Conservation (phyloP, 805 yeast genomes). For the Ogataea wickerhamii region DNA sequence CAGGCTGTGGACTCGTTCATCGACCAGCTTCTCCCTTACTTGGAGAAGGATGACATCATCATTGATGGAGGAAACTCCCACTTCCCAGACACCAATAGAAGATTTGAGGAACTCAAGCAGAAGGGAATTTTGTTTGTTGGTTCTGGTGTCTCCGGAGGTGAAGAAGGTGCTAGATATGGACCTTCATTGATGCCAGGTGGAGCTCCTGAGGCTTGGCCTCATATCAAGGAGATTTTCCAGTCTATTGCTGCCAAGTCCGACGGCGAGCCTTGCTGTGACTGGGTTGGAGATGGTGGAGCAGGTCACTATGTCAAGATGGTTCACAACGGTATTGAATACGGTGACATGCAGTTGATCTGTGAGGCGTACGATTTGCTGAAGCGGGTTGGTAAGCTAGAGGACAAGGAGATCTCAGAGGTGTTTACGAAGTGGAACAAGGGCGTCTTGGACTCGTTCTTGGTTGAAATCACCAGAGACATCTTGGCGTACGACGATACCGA, state of each 20-base stretch:
- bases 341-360: constrained; percentile 98
- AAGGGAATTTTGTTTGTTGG: constrained; percentile 94
- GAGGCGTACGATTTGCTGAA: constrained; percentile 97
- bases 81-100: constrained; percentile 98
- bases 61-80: constrained; percentile 99
- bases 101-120: constrained; percentile 80
- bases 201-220: constrained; percentile 97
- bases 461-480: constrained; percentile 96
- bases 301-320: constrained; percentile 99
- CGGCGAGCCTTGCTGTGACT: constrained; percentile 99
- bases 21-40: constrained; percentile 79
- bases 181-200: constrained; percentile 99
- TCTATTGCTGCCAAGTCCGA: constrained; percentile 93
- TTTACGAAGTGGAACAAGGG: constrained; percentile 95
- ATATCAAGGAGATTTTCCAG: constrained; percentile 94
- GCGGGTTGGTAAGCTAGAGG: constrained; percentile 85
- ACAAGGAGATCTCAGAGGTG: constrained; percentile 91
- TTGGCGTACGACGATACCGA: constrained; percentile 85
- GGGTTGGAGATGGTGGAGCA: constrained; percentile 99
- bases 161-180: constrained; percentile 99
- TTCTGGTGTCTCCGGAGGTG: constrained; percentile 99
- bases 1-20: constrained; percentile 89
- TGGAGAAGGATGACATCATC: constrained; percentile 96
- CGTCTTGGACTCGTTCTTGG: constrained; percentile 92
- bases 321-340: constrained; percentile 99